Evolutionary conservation across 2,329 filamentous ascomycete genomes (phyloP).

Genomic region (Aspergillus sclerotialis): DNA sequence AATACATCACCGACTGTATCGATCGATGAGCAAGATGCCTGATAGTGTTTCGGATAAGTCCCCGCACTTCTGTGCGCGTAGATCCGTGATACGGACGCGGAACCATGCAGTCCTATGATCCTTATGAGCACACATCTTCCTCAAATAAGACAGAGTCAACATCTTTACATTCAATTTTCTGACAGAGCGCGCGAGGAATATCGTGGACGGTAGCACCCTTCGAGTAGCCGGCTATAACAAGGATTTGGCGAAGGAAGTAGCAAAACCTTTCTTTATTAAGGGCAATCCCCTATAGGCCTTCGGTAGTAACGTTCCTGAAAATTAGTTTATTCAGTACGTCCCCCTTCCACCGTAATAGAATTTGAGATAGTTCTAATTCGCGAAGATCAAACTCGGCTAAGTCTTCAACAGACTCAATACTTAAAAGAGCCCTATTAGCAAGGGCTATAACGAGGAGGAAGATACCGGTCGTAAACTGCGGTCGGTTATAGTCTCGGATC

Average conservation of each 20-base stretch:
- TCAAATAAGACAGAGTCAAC: too few relatives aligned
- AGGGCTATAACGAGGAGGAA: neutral
- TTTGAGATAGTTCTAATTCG: neutral
- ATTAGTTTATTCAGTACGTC: neutral
- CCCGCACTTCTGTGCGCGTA: conserved; percentile 9
- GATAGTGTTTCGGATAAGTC: conserved; percentile 12
- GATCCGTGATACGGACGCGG: conserved; percentile 14
- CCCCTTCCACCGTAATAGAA: neutral
- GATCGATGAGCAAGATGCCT: conserved; percentile 13
- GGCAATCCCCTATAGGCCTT: neutral
- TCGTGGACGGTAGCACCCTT: neutral
- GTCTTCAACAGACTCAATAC: neutral
- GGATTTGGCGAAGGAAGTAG: neutral
- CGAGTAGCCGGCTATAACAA: neutral
- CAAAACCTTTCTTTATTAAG: neutral
- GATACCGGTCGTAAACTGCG: neutral
- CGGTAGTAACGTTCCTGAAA: neutral
- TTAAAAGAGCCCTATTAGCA: neutral
- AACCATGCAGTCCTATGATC: conserved; percentile 11
- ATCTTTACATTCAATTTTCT: neutral
- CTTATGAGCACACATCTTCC: neutral
- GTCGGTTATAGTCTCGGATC: neutral
- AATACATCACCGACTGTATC: conserved; percentile 13
- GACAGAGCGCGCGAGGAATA: neutral
- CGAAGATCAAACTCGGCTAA: neutral